Conservation (phyloP, 1,139 yeast genomes). For the Lodderomyces jiufengensis region DNA sequence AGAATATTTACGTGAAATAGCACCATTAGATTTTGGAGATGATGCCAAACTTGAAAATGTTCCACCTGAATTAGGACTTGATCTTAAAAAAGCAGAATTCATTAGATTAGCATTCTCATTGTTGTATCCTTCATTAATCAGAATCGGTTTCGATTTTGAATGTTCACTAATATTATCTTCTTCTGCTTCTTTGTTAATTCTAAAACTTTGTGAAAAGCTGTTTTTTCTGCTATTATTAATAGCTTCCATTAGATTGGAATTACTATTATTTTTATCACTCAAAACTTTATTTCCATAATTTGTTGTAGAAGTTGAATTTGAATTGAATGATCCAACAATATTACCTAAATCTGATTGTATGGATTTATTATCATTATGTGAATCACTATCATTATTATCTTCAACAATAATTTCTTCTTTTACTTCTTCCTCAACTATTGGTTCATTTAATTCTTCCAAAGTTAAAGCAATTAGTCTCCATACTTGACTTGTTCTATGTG, state of each 20-base stretch:
- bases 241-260: not conserved
- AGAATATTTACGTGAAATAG: not conserved
- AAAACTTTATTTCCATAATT: constrained; percentile 23
- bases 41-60: constrained; percentile 7
- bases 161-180: constrained; percentile 6
- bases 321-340: constrained; percentile 42
- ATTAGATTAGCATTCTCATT: constrained; percentile 42
- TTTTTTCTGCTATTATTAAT: constrained; percentile 20
- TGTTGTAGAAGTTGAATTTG: constrained; percentile 43
- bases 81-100: constrained; percentile 17
- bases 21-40: constrained; percentile 6
- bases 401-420: not conserved
- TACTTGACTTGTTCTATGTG: constrained; percentile 58
- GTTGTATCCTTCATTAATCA: constrained; percentile 27
- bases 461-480: constrained; percentile 67
- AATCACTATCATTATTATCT: constrained; percentile 12
- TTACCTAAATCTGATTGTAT: constrained; percentile 41
- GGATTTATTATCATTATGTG: constrained; percentile 22
- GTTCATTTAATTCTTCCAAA: constrained; percentile 36
- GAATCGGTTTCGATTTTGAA: constrained; percentile 7
- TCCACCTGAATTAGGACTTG: constrained; percentile 12
- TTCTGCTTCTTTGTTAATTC: constrained; percentile 12
- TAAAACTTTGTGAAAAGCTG: constrained; percentile 15
- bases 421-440: constrained; percentile 8
- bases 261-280: not conserved